A percentile compares a stretch with the other conserved stretches of the same genome.
Conservation (phyloP, 805 yeast species). For the Ogataea salicorniae region DNA sequence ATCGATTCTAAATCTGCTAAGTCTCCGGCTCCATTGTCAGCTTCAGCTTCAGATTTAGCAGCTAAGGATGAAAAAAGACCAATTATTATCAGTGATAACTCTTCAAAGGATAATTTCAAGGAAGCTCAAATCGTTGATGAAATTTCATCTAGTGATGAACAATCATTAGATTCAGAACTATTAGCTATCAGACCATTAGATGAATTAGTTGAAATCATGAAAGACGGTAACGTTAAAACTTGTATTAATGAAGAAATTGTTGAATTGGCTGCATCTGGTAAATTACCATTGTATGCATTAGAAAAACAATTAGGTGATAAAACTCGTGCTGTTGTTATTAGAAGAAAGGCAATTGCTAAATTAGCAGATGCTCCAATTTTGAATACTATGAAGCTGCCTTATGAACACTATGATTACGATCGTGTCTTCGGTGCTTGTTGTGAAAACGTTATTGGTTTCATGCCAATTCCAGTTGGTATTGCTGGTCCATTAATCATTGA, state of each 20-base stretch:
- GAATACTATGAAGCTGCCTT: slow-evolving; percentile 70
- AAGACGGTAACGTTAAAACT: slow-evolving; percentile 64
- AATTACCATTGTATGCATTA: slow-evolving; percentile 86
- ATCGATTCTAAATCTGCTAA: slow-evolving; percentile 1
- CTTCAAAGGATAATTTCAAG: slow-evolving; percentile 27
- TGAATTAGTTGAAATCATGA: slow-evolving; percentile 55
- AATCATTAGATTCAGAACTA: slow-evolving; percentile 15
- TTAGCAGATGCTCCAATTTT: slow-evolving; percentile 79
- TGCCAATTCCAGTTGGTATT: slow-evolving; percentile 96
- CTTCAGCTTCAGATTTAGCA: not conserved
- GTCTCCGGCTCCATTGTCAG: not conserved
- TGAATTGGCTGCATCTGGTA: slow-evolving; percentile 63
- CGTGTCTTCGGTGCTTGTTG: slow-evolving; percentile 98
- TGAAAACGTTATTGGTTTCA: slow-evolving; percentile 94
- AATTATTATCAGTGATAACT: slow-evolving; percentile 10
- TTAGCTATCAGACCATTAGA: slow-evolving; percentile 45
- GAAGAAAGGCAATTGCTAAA: slow-evolving; percentile 87
- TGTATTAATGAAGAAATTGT: slow-evolving; percentile 72
- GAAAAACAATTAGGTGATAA: slow-evolving; percentile 89
- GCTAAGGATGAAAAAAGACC: slow-evolving; percentile 4
- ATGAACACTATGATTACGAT: slow-evolving; percentile 79
- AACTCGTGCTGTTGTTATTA: slow-evolving; percentile 87
- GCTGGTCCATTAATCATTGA: slow-evolving; percentile 96
- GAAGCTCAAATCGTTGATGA: slow-evolving; percentile 33
- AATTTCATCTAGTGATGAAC: slow-evolving; percentile 15